A percentile compares a stretch with the other conserved stretches of the same genome.
Evolutionary conservation across 148 eudicot genomes (phyloP).

Genomic region (Arctostaphylos glauca): DNA sequence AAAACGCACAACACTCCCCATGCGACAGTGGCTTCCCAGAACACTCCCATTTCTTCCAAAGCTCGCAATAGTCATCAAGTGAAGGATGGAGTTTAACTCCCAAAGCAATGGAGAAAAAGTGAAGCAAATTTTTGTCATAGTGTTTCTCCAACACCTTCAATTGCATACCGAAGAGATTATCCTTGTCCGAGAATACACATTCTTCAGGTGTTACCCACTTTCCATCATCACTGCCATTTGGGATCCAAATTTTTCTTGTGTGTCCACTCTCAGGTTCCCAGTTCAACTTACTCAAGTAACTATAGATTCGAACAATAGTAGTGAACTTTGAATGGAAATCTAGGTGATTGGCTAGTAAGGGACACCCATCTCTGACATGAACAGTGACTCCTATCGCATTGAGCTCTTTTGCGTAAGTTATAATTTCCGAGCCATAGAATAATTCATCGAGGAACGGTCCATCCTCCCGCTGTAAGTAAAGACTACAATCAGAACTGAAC

Average conservation of each 20-base stretch:
- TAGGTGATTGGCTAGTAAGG: conserved; percentile 41
- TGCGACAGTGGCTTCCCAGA: conserved; percentile 27
- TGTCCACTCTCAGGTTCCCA: conserved; percentile 38
- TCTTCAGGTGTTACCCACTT: conserved; percentile 43
- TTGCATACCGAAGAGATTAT: conserved; percentile 33
- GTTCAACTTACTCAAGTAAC: conserved; percentile 25
- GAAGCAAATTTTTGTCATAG: conserved; percentile 32
- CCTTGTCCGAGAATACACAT: conserved; percentile 52
- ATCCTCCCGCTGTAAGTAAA: conserved; percentile 37
- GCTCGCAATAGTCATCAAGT: conserved; percentile 42
- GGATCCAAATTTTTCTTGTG: conserved; percentile 42
- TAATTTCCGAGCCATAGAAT: conserved; percentile 43
- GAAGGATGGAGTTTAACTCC: conserved; percentile 47
- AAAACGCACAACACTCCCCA: conserved; percentile 48
- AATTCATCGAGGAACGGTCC: conserved; percentile 63
- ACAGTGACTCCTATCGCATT: conserved; percentile 38
- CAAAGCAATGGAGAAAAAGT: conserved; percentile 39
- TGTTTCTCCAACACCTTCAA: conserved; percentile 41
- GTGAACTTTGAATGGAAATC: conserved; percentile 27
- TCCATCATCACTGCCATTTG: conserved; percentile 38
- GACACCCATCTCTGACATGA: conserved; percentile 21
- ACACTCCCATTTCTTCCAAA: conserved; percentile 67
- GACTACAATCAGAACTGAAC: conserved; percentile 21
- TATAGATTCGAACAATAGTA: conserved; percentile 40
- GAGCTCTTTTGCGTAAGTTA: conserved; percentile 43